phyloP scores from a whole-genome alignment of 2,329 filamentous ascomycete genomes.

The Hymenoscyphus salicellus region DNA sequence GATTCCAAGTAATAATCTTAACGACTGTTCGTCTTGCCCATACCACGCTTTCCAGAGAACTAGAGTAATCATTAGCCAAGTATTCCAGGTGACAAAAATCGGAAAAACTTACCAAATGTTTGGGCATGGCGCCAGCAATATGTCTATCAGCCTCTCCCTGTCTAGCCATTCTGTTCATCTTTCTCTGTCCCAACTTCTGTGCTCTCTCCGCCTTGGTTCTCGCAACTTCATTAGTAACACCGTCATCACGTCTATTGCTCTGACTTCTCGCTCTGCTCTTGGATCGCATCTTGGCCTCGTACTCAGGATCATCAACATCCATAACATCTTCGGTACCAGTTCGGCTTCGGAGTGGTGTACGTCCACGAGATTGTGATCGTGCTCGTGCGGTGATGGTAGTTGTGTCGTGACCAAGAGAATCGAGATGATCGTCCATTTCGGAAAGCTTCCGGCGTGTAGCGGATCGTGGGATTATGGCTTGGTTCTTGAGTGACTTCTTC shows the following conservation, averaged over 20 bases:
- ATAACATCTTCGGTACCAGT: constrained; percentile 67
- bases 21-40: constrained; percentile 80
- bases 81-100: constrained; percentile 6
- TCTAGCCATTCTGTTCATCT: constrained; percentile 97
- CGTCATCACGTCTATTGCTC: constrained; percentile 72
- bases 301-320: constrained; percentile 63
- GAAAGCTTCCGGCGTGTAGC: constrained; percentile 77
- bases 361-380: constrained; percentile 67
- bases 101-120: constrained; percentile 74
- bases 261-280: constrained; percentile 68
- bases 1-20: constrained; percentile 39
- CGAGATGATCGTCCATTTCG: constrained; percentile 81
- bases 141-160: constrained; percentile 97
- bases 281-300: constrained; percentile 61
- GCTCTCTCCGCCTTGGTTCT: constrained; percentile 80
- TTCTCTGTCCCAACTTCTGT: constrained; percentile 88
- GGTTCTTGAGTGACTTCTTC: constrained; percentile 96
- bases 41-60: constrained; percentile 87
- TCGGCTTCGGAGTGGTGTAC: constrained; percentile 62
- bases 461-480: constrained; percentile 84
- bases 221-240: constrained; percentile 65
- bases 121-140: constrained; percentile 73
- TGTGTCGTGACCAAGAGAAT: constrained; percentile 82
- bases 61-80: constrained; percentile 42
- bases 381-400: constrained; percentile 70